These are phyloP conservation scores for Guadua angustifolia DNA, from an alignment of 176 grass and related monocot species.

Conservation along the genomic window DNA sequence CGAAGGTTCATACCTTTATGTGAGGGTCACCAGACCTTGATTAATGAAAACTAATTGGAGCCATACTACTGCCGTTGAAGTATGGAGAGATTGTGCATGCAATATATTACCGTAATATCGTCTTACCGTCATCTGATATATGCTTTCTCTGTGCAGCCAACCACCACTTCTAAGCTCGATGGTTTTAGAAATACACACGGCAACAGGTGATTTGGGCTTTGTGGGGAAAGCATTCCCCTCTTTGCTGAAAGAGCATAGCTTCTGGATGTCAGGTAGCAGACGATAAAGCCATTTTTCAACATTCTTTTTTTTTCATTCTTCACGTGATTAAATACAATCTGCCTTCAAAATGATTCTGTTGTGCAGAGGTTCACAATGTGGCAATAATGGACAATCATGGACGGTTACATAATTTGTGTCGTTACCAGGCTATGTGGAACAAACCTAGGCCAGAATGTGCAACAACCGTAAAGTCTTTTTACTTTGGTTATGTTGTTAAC, in stretches of 20 bases:
- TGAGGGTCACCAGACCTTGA: not conserved
- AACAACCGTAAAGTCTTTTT: conserved; percentile 61
- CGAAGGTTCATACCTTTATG: not conserved
- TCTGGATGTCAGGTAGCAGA: conserved; percentile 89
- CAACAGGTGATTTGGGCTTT: conserved; percentile 69
- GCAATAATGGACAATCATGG: conserved; percentile 65
- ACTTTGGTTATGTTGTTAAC: not conserved
- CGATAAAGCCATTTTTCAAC: not conserved
- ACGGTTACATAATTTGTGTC: conserved; percentile 56
- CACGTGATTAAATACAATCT: not conserved
- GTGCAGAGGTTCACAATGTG: conserved; percentile 81
- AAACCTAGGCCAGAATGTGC: conserved; percentile 90
- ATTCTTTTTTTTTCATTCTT: not conserved
- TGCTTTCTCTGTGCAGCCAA: conserved; percentile 59
- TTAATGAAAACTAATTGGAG: not conserved
- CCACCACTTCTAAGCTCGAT: conserved; percentile 93
- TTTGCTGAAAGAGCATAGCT: conserved; percentile 85
- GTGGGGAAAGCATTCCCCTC: conserved; percentile 58
- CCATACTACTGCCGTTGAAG: not conserved
- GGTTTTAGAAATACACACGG: conserved; percentile 72
- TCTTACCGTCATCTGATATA: not conserved
- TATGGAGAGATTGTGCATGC: not conserved
- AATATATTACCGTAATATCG: not conserved
- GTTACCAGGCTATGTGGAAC: conserved; percentile 89
- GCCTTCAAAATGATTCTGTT: conserved; percentile 11